Evolutionary conservation across 73 alveolate species (phyloP).

Genomic region (Paraurostyla sp.): DNA sequence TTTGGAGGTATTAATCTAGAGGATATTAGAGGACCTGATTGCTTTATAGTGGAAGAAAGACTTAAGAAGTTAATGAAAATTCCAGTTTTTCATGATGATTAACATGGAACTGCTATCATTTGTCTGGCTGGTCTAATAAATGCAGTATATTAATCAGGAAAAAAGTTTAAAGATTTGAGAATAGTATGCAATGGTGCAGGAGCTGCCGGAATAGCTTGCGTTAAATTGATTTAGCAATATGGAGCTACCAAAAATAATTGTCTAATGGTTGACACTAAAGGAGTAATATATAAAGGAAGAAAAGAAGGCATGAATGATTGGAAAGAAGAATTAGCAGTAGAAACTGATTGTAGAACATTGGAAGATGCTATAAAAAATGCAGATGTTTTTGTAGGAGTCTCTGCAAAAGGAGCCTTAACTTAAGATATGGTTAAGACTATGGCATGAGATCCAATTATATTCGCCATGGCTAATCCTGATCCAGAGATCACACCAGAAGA

Average conservation of each 20-base stretch:
- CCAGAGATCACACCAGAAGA: conserved; percentile 86
- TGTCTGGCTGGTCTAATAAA: conserved; percentile 82
- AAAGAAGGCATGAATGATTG: conserved; percentile 79
- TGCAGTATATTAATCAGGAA: conserved; percentile 55
- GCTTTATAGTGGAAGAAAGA: conserved; percentile 77
- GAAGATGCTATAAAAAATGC: conserved; percentile 80
- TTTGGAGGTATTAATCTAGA: conserved; percentile 85
- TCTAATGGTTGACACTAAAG: conserved; percentile 77
- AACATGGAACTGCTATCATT: conserved; percentile 87
- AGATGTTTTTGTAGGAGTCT: conserved; percentile 84
- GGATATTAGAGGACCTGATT: conserved; percentile 89
- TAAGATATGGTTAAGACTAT: conserved; percentile 73
- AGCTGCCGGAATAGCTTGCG: conserved; percentile 87
- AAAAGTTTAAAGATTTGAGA: conserved; percentile 75
- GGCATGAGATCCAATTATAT: conserved; percentile 80
- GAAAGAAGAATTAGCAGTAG: conserved; percentile 77
- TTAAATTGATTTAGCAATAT: conserved; percentile 56
- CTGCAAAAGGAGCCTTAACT: conserved; percentile 73
- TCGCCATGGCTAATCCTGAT: conserved; percentile 91
- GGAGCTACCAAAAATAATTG: conserved; percentile 75
- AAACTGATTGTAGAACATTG: conserved; percentile 77
- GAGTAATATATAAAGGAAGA: conserved; percentile 85
- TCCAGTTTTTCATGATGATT: conserved; percentile 90
- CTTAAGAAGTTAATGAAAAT: conserved; percentile 70
- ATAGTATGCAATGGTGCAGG: conserved; percentile 88